Evolutionary conservation across 441 rosid species (phyloP), one percentile per base, ranked within the genome.

Genomic region (Mallotus japonicus): DNA sequence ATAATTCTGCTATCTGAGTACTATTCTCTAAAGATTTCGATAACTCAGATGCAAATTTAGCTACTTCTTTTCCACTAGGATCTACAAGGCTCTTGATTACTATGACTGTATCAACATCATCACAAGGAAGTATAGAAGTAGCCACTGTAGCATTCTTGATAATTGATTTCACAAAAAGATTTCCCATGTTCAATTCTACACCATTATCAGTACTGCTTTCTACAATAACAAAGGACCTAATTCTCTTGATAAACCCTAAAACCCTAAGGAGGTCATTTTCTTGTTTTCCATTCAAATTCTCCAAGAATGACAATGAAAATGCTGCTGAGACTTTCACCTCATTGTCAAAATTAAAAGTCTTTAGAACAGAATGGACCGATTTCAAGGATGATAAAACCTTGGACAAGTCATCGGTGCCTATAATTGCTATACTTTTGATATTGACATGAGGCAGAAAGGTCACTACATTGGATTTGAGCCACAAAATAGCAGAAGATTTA

Each of bases 241-340:
- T 70, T 68, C 76, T 83, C 60, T 74, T 70, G 67, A 88, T 63
- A 57, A 70, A 84, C 24, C 68, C 73, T 62, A 78, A 71, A 53
- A 86, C 67, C 60, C 64, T 69, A 28, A 14, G 69, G 53, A 81
- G 72, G 19, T 82, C 77, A 24, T 56, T 74, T 16, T 65, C 74
- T 40, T 77, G 70, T 16, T 64, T 50, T 19, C 34, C 24, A 60
- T 75, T 68, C 76, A 86, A 65, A 12, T 81, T 82, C 79, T 86
- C 80, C 22, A 86, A 58, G 62, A 75, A 77, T 6, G 86, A 56
- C 61, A 78, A 59, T 8, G 90, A 71, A 79, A 88, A 78, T 20
- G 75, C 80, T 34, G 75, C 83, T 0, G 88, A 86, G 19, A 85
- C 79, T 71, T 79, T 80, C 40, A 83, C 57, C 57, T 77, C 61